Percentiles rank a stretch among this genome's conserved stretches.
phyloP scores from a whole-genome alignment of 495 filamentous ascomycete species.

The Oidiodendron maius region DNA sequence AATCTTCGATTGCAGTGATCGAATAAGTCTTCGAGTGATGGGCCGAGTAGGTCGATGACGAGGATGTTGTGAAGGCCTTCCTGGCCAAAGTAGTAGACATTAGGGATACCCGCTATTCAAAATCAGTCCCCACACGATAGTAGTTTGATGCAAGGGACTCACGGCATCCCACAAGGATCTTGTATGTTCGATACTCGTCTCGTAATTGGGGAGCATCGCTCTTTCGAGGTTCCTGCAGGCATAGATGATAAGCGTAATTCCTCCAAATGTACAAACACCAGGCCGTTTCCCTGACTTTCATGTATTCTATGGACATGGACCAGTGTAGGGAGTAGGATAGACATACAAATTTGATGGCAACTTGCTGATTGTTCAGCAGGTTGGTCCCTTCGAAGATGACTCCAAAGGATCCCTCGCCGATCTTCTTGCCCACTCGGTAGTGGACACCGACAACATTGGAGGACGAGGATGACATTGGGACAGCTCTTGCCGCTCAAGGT shows the following conservation, averaged over 20 bases:
- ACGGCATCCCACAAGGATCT: slow-evolving; percentile 99
- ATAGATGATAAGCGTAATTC: no score
- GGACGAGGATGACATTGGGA: slow-evolving; percentile 81
- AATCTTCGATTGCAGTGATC: slow-evolving; percentile 96
- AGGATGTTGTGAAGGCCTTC: slow-evolving; percentile 99
- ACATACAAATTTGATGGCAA: slow-evolving; percentile 99
- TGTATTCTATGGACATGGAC: background rate
- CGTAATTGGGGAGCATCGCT: slow-evolving; percentile 96
- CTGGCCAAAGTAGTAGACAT: slow-evolving; percentile 99
- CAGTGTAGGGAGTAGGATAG: background rate
- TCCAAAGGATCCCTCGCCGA: slow-evolving; percentile 97
- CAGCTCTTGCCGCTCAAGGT: slow-evolving; percentile 9
- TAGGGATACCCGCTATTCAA: slow-evolving; percentile 83
- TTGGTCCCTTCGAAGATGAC: slow-evolving; percentile 99
- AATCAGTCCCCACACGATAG: slow-evolving; percentile 11
- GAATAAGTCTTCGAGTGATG: slow-evolving; percentile 95
- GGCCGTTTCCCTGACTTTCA: background rate
- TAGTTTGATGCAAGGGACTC: slow-evolving; percentile 40
- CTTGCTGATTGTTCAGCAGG: slow-evolving; percentile 97
- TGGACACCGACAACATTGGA: slow-evolving; percentile 99
- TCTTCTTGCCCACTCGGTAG: slow-evolving; percentile 99
- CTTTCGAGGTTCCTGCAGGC: slow-evolving; percentile 83
- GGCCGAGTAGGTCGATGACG: slow-evolving; percentile 95
- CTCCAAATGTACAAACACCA: no score
- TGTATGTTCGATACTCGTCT: slow-evolving; percentile 99